Conservation (phyloP, 768 basidiomycete genomes). For the Pleurotus ostreatus region DNA sequence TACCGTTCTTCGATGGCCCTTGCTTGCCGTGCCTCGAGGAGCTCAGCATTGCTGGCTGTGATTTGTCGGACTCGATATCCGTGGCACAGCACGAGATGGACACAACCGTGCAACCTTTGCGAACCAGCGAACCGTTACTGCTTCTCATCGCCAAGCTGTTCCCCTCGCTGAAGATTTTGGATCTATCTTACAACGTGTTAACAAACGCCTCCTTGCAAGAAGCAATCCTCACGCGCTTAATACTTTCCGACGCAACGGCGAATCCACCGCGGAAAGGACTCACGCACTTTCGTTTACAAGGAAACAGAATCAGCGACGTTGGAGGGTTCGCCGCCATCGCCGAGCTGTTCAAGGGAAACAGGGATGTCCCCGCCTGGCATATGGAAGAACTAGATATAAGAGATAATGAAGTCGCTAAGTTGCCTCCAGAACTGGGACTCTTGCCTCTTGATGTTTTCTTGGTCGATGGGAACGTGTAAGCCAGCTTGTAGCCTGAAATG, state of each 20-base stretch:
- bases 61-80: slow-evolving; percentile 54
- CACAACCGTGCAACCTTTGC: slow-evolving; percentile 31
- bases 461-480: slow-evolving; percentile 83
- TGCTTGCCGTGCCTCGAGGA: slow-evolving; percentile 70
- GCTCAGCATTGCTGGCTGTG: slow-evolving; percentile 70
- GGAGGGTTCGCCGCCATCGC: slow-evolving; percentile 61
- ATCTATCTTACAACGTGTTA: slow-evolving; percentile 72
- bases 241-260: slow-evolving; percentile 40
- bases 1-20: slow-evolving; percentile 37
- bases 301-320: slow-evolving; percentile 61
- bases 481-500: slow-evolving; percentile 12
- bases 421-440: slow-evolving; percentile 68
- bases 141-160: slow-evolving; percentile 61
- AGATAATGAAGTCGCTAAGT: slow-evolving; percentile 73
- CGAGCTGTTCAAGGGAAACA: slow-evolving; percentile 61
- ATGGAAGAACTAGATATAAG: slow-evolving; percentile 80
- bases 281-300: slow-evolving; percentile 60
- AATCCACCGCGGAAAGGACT: slow-evolving; percentile 41
- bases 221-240: slow-evolving; percentile 43
- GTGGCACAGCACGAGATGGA: slow-evolving; percentile 33
- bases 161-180: slow-evolving; percentile 63
- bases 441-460: slow-evolving; percentile 76
- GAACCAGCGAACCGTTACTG: slow-evolving; percentile 51
- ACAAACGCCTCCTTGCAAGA: slow-evolving; percentile 48
- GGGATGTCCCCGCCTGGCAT: slow-evolving; percentile 63